Percentiles rank a stretch among this genome's conserved stretches.
phyloP scores from a whole-genome alignment of 164 flowering plant genomes.

The Annona squamosa region DNA sequence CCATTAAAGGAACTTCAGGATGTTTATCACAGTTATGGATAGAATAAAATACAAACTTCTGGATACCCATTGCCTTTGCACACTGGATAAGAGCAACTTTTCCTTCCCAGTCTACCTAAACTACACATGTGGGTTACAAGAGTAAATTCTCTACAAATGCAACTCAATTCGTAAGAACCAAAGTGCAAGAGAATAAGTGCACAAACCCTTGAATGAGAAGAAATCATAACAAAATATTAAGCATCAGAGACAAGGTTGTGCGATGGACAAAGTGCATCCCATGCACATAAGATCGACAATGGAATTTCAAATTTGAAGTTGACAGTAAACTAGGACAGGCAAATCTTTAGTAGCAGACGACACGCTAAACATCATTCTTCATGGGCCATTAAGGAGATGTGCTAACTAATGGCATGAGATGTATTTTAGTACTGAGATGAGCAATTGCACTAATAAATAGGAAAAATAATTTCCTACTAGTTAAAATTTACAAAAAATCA shows the following conservation, averaged over 20 bases:
- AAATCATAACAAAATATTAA: not conserved
- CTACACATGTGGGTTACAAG: conserved; percentile 25
- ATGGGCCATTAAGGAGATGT: not conserved
- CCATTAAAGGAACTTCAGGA: conserved; percentile 97
- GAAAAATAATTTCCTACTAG: not conserved
- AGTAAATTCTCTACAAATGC: conserved; percentile 1
- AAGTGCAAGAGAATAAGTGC: not conserved
- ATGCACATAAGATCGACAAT: too few species aligned
- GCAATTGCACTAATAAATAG: not conserved
- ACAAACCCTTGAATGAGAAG: not conserved
- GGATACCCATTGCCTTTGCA: conserved; percentile 99
- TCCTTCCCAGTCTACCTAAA: conserved; percentile 99
- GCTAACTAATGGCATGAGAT: not conserved
- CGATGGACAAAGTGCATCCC: too few species aligned
- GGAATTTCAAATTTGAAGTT: too few species aligned
- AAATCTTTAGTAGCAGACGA: too few species aligned
- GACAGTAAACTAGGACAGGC: too few species aligned
- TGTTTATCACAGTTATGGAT: conserved; percentile 97
- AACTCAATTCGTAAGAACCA: not conserved
- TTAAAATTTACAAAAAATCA: not conserved
- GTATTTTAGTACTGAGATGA: not conserved
- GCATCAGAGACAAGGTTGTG: not conserved
- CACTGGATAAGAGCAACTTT: conserved; percentile 98
- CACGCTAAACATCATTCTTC: not conserved
- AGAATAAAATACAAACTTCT: conserved; percentile 83